Base-by-base conservation (phyloP, 768 basidiomycete species). In the Phallus indusiatus region DNA sequence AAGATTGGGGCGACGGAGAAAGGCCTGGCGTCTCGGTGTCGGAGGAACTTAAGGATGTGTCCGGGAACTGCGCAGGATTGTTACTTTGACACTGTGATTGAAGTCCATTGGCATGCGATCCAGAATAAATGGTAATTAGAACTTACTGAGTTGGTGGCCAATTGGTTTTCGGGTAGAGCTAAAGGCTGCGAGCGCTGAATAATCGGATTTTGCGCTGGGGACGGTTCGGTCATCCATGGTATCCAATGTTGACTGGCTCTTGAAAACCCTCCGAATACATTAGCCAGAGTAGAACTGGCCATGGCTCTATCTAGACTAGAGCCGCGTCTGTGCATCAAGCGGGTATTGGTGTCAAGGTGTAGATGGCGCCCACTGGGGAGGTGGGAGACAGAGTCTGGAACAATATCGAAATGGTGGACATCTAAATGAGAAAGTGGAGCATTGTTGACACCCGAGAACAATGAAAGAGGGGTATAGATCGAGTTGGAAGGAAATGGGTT, bases 301-400 rank as follows among this genome's bases (percentile, higher is more conserved):
- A 57, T 48, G 10, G 56, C 56, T 17, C 56, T 46, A 48, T 57
- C 56, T 22, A 57, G 47, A 34, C 47, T 50, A 16, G 56, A 57
- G 2, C 56, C 56, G 8, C 56, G 56, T 5, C 56, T 17, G 47
- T 50, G 47, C 42, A 20, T 50, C 16, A 57, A 48, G 1, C 56
- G 46, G 20, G 54, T 37, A 18, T n/a, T 46, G 18, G 49, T 50
- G n/a, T 50, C 49, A 50, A 50, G 24, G 54, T 55, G 54, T 14
- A 42, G 7, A 21, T 21, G 53, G 11, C 53, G 53, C 11, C 11
- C 10, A 14, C 11, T 21, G 22, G 53, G 36, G 36, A 37, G 16
- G 36, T 37, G 16, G 16, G 36, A 37, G 36, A 37, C 8, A 8
- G 9, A 16, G 36, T 37, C 36, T 16, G 9, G 16, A 16, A 37